Percentiles rank a stretch among this genome's conserved stretches.
phyloP scores from a whole-genome alignment of 805 yeast species.

The Yarrowia osloensis region DNA sequence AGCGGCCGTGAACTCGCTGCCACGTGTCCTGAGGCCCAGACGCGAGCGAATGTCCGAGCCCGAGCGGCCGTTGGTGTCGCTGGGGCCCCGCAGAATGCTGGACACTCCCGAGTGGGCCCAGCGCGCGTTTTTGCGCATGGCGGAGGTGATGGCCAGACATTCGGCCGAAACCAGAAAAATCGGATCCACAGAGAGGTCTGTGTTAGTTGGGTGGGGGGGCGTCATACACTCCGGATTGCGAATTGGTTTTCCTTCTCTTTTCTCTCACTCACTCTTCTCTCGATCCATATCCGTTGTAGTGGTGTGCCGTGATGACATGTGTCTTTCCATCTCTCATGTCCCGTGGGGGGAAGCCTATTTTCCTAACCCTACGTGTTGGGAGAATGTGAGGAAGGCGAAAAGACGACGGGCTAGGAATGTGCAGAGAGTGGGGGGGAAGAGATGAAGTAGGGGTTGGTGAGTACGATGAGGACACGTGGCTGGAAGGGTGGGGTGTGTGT shows the following conservation, averaged over 20 bases:
- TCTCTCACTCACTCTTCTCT: constrained; percentile 17
- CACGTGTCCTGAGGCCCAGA: constrained; percentile 47
- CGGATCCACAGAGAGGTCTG: constrained; percentile 60
- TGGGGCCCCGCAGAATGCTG: constrained; percentile 54
- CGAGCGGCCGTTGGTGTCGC: neutral
- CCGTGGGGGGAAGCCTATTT: neutral
- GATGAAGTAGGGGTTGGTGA: too few relatives aligned
- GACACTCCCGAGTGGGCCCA: constrained; percentile 81
- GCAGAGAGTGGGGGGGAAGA: too few relatives aligned
- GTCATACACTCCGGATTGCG: too few relatives aligned
- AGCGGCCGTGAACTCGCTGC: constrained; percentile 43
- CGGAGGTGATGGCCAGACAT: constrained; percentile 80
- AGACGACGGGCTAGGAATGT: too few relatives aligned
- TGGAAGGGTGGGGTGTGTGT: too few relatives aligned
- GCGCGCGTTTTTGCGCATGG: constrained; percentile 84
- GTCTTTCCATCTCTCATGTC: neutral
- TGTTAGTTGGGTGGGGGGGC: neutral
- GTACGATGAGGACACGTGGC: too few relatives aligned
- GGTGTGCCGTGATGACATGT: constrained; percentile 3
- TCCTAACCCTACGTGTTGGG: constrained; percentile 4
- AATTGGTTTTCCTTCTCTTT: too few relatives aligned
- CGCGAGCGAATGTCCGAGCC: constrained; percentile 44
- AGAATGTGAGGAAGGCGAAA: neutral
- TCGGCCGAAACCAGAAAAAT: constrained; percentile 83
- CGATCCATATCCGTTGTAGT: neutral